Conservation (phyloP, 169 alveolate genomes). For the Plasmodium ovale region DNA sequence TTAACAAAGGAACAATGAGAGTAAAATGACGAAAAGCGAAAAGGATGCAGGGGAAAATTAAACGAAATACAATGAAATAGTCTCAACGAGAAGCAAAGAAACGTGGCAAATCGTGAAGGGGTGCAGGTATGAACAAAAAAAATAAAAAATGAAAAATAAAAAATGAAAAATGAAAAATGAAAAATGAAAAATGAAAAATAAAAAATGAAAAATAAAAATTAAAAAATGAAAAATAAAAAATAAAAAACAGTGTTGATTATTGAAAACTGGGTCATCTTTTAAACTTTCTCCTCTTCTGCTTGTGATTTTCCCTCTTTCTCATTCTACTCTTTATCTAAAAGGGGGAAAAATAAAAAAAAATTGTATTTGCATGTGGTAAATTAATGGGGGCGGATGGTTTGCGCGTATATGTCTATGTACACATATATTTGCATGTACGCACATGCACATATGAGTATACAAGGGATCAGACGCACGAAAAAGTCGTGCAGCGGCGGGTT, state of each 20-base stretch:
- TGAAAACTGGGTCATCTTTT: neutral
- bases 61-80: too few relatives aligned
- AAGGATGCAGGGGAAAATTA: too few relatives aligned
- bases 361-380: neutral
- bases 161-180: too few relatives aligned
- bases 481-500: too few relatives aligned
- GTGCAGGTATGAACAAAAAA: neutral
- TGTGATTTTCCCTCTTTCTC: conserved; percentile 14
- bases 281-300: conserved; percentile 28
- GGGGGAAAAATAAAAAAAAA: neutral
- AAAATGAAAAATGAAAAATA: too few relatives aligned
- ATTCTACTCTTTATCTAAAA: conserved; percentile 27
- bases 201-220: too few relatives aligned
- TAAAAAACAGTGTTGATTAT: neutral
- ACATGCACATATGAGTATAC: neutral
- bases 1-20: neutral
- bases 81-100: too few relatives aligned
- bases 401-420: neutral
- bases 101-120: neutral
- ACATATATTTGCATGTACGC: neutral
- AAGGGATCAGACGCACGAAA: neutral
- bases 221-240: neutral
- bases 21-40: too few relatives aligned
- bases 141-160: too few relatives aligned
- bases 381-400: neutral